phyloP scores from a whole-genome alignment of 257 asterid species.

The Solanum okadae region DNA sequence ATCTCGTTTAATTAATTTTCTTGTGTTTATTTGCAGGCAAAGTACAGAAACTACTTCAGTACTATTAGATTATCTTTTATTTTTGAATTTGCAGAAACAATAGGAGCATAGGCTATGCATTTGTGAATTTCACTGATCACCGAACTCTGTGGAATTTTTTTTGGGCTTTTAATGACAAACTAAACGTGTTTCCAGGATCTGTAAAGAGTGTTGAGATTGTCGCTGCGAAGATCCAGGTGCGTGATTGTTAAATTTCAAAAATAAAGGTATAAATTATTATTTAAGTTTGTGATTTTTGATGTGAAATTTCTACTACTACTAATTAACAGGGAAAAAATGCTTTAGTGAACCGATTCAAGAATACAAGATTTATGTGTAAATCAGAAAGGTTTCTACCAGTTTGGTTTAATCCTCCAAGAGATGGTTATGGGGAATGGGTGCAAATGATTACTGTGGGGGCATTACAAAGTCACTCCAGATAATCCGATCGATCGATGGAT shows the following conservation, averaged over 20 bases:
- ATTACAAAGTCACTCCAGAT: not conserved
- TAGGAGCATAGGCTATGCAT: conserved; percentile 54
- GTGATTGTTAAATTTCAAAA: not conserved
- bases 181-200: conserved; percentile 18
- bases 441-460: conserved; percentile 30
- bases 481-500: not conserved
- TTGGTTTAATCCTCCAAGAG: conserved; percentile 38
- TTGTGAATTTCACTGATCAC: conserved; percentile 48
- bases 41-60: not conserved
- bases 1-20: not conserved
- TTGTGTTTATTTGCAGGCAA: not conserved
- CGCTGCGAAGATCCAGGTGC: conserved; percentile 54
- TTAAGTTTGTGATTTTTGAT: not conserved
- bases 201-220: conserved; percentile 30
- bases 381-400: conserved; percentile 37
- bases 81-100: conserved; percentile 16
- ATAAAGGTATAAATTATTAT: no score
- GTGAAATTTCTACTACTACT: not conserved
- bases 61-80: not conserved
- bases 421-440: conserved; percentile 36
- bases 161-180: conserved; percentile 1
- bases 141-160: conserved; percentile 19
- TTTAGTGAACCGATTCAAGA: conserved; percentile 17
- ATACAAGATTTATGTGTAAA: conserved; percentile 30
- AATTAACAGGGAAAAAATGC: conserved; percentile 48